A percentile compares a stretch with the other conserved stretches of the same genome.
phyloP scores from a whole-genome alignment of 208 protist species.

The Acanthamoeba sp. region DNA sequence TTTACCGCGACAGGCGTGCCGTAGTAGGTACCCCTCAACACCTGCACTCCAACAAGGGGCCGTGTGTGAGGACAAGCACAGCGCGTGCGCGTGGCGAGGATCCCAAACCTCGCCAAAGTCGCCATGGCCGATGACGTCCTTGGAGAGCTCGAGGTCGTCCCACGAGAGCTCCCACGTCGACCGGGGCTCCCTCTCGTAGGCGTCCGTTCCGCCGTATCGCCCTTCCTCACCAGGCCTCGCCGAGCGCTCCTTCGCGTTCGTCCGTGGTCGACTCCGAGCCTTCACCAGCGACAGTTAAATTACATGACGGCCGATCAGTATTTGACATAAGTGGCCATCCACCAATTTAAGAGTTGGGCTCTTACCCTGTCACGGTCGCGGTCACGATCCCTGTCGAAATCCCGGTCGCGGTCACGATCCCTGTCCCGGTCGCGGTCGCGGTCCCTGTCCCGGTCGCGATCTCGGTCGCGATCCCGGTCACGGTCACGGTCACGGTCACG shows the following conservation, averaged over 20 bases:
- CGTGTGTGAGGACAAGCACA: too few species aligned
- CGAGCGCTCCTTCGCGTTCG: too few species aligned
- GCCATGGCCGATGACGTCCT: conserved; percentile 28
- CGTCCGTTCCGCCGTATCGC: not conserved
- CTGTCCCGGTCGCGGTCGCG: not conserved
- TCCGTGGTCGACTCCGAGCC: too few species aligned
- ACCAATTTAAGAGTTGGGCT: too few species aligned
- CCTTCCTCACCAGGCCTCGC: not conserved
- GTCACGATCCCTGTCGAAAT: not conserved
- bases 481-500: not conserved
- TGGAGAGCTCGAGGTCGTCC: conserved; percentile 32
- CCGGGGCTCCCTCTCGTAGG: not conserved
- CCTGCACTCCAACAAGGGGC: not conserved
- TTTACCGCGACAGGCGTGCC: conserved; percentile 15
- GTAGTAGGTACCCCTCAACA: not conserved
- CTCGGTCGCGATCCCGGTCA: not conserved
- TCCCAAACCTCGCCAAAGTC: conserved; percentile 27
- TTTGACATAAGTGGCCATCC: too few species aligned
- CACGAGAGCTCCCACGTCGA: conserved; percentile 26
- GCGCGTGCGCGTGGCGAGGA: too few species aligned
- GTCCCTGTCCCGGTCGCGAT: not conserved
- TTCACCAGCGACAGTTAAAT: too few species aligned
- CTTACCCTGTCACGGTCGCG: conserved; percentile 2
- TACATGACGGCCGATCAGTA: too few species aligned
- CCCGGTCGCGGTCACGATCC: not conserved